Evolutionary conservation across 352 stramenopile genomes (phyloP).

Genomic region (Pythium oligandrum): DNA sequence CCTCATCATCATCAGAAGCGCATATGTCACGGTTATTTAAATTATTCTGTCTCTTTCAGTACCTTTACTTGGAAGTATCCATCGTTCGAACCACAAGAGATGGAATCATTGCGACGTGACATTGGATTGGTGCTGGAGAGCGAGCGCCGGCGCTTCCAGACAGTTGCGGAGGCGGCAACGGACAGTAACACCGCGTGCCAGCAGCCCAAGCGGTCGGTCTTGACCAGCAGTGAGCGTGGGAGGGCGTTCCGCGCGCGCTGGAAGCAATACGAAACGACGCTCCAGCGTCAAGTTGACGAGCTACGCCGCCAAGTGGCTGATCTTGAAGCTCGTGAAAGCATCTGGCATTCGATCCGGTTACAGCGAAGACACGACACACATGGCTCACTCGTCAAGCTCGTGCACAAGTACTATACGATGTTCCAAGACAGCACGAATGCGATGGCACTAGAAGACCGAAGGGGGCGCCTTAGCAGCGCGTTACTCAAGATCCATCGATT

Average conservation of each 20-base stretch:
- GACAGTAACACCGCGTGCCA: no score
- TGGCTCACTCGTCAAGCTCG: slow-evolving; percentile 15
- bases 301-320: slow-evolving; percentile 20
- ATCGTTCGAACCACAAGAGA: no score
- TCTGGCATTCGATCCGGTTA: slow-evolving; percentile 3
- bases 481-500: slow-evolving; percentile 1
- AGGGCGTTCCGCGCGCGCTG: slow-evolving; percentile 21
- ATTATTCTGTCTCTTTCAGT: no score
- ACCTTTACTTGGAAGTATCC: no score
- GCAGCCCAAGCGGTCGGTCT: not conserved
- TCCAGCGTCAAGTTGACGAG: slow-evolving; percentile 23
- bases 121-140: no score
- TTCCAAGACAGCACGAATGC: slow-evolving; percentile 13
- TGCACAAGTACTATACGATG: slow-evolving; percentile 15
- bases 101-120: no score
- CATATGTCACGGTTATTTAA: no score
- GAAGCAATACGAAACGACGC: slow-evolving; percentile 21
- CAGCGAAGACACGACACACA: slow-evolving; percentile 9
- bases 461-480: not conserved
- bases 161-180: no score
- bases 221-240: slow-evolving; percentile 15
- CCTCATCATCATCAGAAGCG: no score
- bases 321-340: slow-evolving; percentile 2
- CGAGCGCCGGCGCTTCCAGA: no score
- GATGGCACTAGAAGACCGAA: not conserved